Base-by-base conservation (phyloP, 345 rosid genomes). In the Heritiera fomes region DNA sequence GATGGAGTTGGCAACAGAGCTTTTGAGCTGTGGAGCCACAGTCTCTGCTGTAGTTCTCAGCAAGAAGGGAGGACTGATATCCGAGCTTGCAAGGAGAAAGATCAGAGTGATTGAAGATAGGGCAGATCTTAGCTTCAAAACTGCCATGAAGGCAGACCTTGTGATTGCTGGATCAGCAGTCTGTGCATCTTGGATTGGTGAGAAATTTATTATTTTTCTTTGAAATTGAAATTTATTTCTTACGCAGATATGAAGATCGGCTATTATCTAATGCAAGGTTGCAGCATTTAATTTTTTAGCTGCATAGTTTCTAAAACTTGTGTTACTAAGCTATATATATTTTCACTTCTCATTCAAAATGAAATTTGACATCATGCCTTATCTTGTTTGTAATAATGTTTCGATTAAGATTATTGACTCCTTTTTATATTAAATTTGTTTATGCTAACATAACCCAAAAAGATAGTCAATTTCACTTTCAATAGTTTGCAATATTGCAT, bases 131-230 rank as follows among this genome's bases (percentile, higher is more conserved):
- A 93, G 99, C 90, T 95, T 91, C 88, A 95, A 95, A 86, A 88
- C 93, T 78, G 91, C 97, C 65, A 93, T 93, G 96, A 93, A 95
- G 86, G 94, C 99, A 60, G 97, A 95, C 85, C 86, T 95, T 81
- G 94, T 95, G 81, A 88, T 92, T 86, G 96, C 98, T 63, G 99
- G 99, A 80, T 95, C 99, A 61, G 99, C 99, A 52, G 99, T 95
- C 55, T 95, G 98, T 87, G 93, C 93, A 58, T 87, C 94, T 56
- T 95, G 99, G 99, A 91, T 95, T 71, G 99, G 99, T 95, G 78
- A 85, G 88, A 56, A 64, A 46, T 75, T 11, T 55, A 34, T 17
- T 30, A 32, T 79, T 71, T 9, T 47, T 45, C 13, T 50, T 73
- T 17, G 12, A 71, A 65, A 40, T 75, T 55, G 66, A 53, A 32